These are phyloP conservation scores for Camillea tinctor DNA, from an alignment of 2,329 filamentous ascomycete species.

Conservation along the genomic window DNA sequence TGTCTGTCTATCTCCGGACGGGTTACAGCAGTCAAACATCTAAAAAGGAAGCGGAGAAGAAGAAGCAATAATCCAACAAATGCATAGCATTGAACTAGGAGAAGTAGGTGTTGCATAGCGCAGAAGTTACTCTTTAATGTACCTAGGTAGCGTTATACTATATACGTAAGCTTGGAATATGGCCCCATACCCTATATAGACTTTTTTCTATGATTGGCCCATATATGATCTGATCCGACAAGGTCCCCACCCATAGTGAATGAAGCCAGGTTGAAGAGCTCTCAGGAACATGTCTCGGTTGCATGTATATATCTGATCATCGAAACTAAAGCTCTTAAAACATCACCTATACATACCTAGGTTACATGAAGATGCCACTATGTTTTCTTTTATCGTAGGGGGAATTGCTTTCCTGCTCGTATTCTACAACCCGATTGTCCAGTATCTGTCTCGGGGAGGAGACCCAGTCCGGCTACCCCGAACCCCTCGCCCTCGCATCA, in stretches of 20 bases:
- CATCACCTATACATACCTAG: neutral
- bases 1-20: conserved; percentile 35
- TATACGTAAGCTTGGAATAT: neutral
- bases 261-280: neutral
- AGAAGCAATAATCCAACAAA: conserved; percentile 24
- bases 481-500: conserved; percentile 45
- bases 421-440: conserved; percentile 43
- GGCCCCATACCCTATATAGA: neutral
- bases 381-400: conserved; percentile 47
- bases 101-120: no score
- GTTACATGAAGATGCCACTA: conserved; percentile 25
- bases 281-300: neutral
- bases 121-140: no score
- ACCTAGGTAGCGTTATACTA: no score
- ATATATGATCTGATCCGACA: neutral
- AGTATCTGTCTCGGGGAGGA: conserved; percentile 34
- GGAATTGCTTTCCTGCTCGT: conserved; percentile 43
- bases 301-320: neutral
- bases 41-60: conserved; percentile 22
- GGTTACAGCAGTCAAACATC: conserved; percentile 30
- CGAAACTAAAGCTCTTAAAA: neutral
- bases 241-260: neutral
- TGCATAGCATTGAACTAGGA: neutral
- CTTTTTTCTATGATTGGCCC: neutral
- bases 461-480: conserved; percentile 31